These are phyloP conservation scores for Arthroderma uncinatum DNA, from an alignment of 2,329 filamentous ascomycete genomes.

Conservation along the genomic window DNA sequence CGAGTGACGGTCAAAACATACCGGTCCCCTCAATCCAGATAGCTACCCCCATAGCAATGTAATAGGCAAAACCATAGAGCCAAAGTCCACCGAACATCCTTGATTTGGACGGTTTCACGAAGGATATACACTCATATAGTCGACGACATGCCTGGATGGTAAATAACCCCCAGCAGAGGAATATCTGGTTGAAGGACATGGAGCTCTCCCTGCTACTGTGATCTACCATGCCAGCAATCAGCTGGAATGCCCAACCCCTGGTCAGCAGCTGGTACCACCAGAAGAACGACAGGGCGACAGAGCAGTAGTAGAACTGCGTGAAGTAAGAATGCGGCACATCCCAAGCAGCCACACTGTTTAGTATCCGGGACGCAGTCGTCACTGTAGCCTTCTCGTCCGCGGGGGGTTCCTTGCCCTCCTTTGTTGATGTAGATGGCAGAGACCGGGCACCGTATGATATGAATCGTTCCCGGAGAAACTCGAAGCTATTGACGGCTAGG, in stretches of 20 bases:
- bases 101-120: constrained; percentile 57
- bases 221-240: constrained; percentile 36
- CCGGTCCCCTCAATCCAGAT: constrained; percentile 76
- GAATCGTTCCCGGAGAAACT: constrained; percentile 45
- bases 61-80: constrained; percentile 66
- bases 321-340: constrained; percentile 85
- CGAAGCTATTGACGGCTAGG: constrained; percentile 41
- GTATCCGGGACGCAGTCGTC: constrained; percentile 19
- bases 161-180: constrained; percentile 61
- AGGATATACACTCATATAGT: constrained; percentile 59
- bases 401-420: constrained; percentile 6
- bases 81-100: constrained; percentile 82
- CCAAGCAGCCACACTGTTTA: constrained; percentile 43
- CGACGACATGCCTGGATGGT: constrained; percentile 62
- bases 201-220: constrained; percentile 27
- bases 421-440: constrained; percentile 16
- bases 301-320: constrained; percentile 70
- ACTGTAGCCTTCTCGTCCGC: constrained; percentile 8
- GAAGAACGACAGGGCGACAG: constrained; percentile 57
- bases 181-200: constrained; percentile 53
- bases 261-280: constrained; percentile 58
- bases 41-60: constrained; percentile 59
- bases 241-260: constrained; percentile 44
- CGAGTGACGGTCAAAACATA: constrained; percentile 32
- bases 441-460: constrained; percentile 50